Evolutionary conservation across 2,329 filamentous ascomycete species (phyloP), one percentile per base, ranked within the genome.

Genomic region (Colletotrichum neosansevieriae): DNA sequence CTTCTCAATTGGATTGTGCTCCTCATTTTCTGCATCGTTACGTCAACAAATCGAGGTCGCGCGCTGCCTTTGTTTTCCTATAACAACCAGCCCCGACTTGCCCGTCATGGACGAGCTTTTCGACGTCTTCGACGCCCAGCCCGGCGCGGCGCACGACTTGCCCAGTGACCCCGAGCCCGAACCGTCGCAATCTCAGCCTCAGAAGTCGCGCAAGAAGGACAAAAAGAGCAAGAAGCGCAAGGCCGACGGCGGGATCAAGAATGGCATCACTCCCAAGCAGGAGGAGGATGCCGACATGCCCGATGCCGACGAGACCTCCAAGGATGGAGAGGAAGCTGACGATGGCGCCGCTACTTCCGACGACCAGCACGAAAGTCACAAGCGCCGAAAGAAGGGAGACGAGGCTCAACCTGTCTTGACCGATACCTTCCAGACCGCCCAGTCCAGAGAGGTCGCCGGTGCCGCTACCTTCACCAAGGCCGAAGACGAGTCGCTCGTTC

Each of bases 341-440:
- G 75, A 73, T 9, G 71, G 70, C 38, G 69, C 75, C 6, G 73
- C 71, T 7, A 69, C 49, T 0, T 58, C 62, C 29, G 76, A 77
- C n/a, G 77, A 78, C 40, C 79, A 80, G n/a, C 75, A 79, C 19
- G 78, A 81, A 24, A 80, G 77, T 69, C 70, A 70, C 50, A 94
- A 93, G 79, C 89, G 91, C 72, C 84, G 86, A 59, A 85, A 88
- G 73, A 86, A 89, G 76, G 88, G 90, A 73, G 84, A 82, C 63
- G 85, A 89, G 65, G 83, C 80, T 61, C 92, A 91, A 74, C 93
- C 95, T 5, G 91, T 98, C 53, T 88, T 98, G 74, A 94, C 95
- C 19, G 96, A 99, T 82, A 90, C 91, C 12, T 99, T 99, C 79
- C 91, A 98, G 82, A 98, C 96, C 12, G 94, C 96, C 76, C 91